Conservation (phyloP, 2,329 filamentous ascomycete genomes). For the Penicillium fuscoglaucum region DNA sequence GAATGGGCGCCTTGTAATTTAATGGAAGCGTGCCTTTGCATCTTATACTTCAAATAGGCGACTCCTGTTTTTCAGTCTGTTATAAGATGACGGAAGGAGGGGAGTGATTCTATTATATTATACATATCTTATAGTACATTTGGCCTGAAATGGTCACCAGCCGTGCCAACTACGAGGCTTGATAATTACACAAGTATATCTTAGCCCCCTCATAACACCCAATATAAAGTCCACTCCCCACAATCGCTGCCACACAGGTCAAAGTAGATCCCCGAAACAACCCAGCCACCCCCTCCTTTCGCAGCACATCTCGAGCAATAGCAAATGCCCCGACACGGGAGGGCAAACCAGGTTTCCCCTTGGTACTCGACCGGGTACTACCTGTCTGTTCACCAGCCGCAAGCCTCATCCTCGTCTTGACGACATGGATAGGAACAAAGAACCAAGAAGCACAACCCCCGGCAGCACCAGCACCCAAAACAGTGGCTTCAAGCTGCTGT, state of each 20-base stretch:
- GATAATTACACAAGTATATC: conserved; percentile 11
- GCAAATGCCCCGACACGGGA: background rate
- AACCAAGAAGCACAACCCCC: conserved; percentile 12
- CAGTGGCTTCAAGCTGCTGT: conserved; percentile 3
- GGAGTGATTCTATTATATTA: background rate
- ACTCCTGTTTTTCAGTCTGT: background rate
- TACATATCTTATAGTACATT: background rate
- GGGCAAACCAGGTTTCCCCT: background rate
- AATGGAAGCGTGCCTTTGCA: background rate
- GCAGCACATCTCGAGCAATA: conserved; percentile 1
- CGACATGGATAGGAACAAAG: conserved; percentile 15
- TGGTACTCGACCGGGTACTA: too few relatives aligned
- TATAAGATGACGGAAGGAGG: background rate
- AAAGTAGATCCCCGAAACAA: conserved; percentile 14
- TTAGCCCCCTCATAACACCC: conserved; percentile 27
- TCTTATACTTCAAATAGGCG: background rate
- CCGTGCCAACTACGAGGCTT: background rate
- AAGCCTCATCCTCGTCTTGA: conserved; percentile 14
- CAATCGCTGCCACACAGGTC: conserved; percentile 7
- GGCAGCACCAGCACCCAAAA: conserved; percentile 8
- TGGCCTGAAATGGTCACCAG: background rate
- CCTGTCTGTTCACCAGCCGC: conserved; percentile 5
- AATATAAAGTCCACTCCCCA: conserved; percentile 12
- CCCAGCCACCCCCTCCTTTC: conserved; percentile 12
- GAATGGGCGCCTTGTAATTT: background rate